Percentiles rank a stretch among this genome's conserved stretches.
These are phyloP conservation scores for Neonectria hederae DNA, from an alignment of 2,329 filamentous ascomycete genomes.

Conservation along the genomic window DNA sequence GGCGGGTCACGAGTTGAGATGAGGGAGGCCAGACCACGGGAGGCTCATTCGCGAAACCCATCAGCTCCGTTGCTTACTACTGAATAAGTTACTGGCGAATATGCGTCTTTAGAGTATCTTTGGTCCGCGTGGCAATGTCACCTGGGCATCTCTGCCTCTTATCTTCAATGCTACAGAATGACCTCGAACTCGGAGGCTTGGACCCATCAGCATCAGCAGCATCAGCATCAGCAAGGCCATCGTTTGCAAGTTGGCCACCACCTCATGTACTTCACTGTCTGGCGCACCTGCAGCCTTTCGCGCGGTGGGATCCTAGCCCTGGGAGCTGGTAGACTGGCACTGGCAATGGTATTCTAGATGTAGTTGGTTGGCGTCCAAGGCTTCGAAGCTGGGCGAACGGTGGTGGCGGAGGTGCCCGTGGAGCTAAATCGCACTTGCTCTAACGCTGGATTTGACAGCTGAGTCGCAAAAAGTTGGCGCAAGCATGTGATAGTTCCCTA, in stretches of 20 bases:
- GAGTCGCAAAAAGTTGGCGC: conserved; percentile 14
- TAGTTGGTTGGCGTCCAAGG: no score
- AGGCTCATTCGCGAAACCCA: not conserved
- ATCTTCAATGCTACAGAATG: conserved; percentile 17
- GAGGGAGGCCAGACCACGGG: not conserved
- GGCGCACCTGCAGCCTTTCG: not conserved
- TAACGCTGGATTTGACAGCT: conserved; percentile 4
- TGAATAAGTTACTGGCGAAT: no score
- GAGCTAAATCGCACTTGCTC: not conserved
- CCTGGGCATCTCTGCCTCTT: not conserved
- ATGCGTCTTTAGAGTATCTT: not conserved
- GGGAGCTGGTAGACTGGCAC: not conserved
- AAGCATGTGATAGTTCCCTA: conserved; percentile 43
- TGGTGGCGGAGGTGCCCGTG: conserved; percentile 21
- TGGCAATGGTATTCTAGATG: no score
- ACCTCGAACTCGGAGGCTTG: not conserved
- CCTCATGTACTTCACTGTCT: not conserved
- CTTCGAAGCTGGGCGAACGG: not conserved
- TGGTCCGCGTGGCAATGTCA: conserved; percentile 3
- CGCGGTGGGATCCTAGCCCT: not conserved
- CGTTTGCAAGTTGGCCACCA: conserved; percentile 1
- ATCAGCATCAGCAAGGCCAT: not conserved
- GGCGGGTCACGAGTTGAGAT: conserved; percentile 16
- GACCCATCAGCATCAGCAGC: conserved; percentile 1
- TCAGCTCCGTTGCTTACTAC: not conserved